These are phyloP conservation scores for Blastocrithidia nonstop DNA, from an alignment of 208 protist genomes.

Conservation along the genomic window DNA sequence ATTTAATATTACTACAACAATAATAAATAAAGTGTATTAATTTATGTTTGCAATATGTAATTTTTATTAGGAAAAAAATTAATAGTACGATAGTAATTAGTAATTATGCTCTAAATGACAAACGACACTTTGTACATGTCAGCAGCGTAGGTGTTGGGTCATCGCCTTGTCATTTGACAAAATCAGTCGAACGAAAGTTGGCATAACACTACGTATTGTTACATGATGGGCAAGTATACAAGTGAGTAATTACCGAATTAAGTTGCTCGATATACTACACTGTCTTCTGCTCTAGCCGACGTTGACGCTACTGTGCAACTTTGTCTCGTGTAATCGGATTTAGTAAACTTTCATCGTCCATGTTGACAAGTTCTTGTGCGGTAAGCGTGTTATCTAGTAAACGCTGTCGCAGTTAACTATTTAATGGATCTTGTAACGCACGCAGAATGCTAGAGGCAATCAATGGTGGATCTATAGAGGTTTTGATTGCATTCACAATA, in stretches of 20 bases:
- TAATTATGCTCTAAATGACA: constrained; percentile 13
- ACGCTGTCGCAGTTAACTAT: constrained; percentile 13
- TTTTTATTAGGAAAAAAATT: too few relatives aligned
- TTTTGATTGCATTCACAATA: too few relatives aligned
- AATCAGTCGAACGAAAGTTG: constrained; percentile 31
- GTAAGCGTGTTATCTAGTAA: constrained; percentile 13
- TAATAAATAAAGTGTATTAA: too few relatives aligned
- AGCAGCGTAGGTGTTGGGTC: constrained; percentile 38
- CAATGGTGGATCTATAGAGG: too few relatives aligned
- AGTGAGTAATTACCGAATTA: constrained; percentile 14
- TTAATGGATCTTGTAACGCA: constrained; percentile 33
- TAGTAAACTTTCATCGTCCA: constrained; percentile 25
- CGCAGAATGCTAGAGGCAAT: constrained; percentile 17
- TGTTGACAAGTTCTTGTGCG: constrained; percentile 9
- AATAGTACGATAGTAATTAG: too few relatives aligned
- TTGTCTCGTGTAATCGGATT: constrained; percentile 15
- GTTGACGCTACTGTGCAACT: constrained; percentile 12
- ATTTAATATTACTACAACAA: too few relatives aligned
- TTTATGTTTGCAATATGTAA: too few relatives aligned
- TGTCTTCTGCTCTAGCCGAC: constrained; percentile 27
- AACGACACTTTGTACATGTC: constrained; percentile 22
- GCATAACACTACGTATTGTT: constrained; percentile 26
- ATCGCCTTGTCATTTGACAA: constrained; percentile 57
- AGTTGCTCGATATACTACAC: constrained; percentile 23
- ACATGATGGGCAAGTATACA: constrained; percentile 39